These are phyloP conservation scores for Trichoderma koningii DNA, from an alignment of 2,329 filamentous ascomycete species.

Conservation along the genomic window DNA sequence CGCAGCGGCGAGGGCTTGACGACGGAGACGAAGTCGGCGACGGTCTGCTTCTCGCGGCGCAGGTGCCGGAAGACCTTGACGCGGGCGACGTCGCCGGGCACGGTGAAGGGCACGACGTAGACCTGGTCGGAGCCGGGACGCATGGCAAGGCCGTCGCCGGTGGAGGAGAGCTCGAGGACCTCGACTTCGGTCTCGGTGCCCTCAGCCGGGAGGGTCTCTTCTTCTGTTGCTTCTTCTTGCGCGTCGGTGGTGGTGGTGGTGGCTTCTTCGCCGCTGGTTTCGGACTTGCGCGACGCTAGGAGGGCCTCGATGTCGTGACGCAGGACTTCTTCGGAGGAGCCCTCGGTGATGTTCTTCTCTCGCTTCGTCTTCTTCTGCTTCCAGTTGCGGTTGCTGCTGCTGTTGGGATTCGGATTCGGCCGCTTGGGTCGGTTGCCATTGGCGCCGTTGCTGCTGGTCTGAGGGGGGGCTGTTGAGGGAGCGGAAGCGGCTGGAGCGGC, in stretches of 20 bases:
- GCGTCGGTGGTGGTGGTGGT: neutral
- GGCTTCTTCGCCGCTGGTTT: conserved; percentile 33
- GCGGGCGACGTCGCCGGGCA: conserved; percentile 79
- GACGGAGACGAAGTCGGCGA: conserved; percentile 81
- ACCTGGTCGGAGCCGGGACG: conserved; percentile 64
- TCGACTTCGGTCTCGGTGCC: conserved; percentile 79
- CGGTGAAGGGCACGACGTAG: conserved; percentile 85
- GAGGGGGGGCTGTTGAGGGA: conserved; percentile 7
- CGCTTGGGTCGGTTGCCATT: conserved; percentile 31
- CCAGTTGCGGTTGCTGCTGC: conserved; percentile 33
- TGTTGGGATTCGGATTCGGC: conserved; percentile 28
- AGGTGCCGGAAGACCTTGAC: conserved; percentile 79
- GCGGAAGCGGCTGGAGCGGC: conserved; percentile 14
- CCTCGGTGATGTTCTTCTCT: conserved; percentile 61
- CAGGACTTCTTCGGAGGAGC: conserved; percentile 68
- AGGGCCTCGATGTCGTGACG: conserved; percentile 62
- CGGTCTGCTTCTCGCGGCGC: conserved; percentile 64
- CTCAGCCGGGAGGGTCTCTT: conserved; percentile 58
- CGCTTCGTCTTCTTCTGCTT: conserved; percentile 58
- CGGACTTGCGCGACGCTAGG: conserved; percentile 46
- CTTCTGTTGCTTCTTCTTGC: conserved; percentile 35
- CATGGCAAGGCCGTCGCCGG: conserved; percentile 83
- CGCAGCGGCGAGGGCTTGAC: conserved; percentile 71
- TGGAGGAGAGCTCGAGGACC: conserved; percentile 83
- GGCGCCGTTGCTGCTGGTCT: conserved; percentile 22